Base-by-base conservation (phyloP, 805 yeast genomes). In the Phaffomyces antillensis region DNA sequence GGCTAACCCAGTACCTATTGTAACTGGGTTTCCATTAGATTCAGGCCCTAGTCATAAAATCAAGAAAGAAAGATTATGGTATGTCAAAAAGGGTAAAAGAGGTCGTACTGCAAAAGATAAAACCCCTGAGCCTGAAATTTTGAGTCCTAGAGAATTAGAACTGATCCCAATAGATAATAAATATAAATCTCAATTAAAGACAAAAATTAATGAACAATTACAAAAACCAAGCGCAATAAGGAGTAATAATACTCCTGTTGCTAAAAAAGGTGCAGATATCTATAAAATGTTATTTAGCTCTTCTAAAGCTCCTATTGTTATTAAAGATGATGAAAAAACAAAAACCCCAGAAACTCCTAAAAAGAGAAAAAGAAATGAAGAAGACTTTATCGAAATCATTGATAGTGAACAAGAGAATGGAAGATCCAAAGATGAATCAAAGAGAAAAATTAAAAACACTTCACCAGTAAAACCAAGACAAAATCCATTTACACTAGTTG, bases 1-100 rank as follows among this genome's bases (percentile, higher is more conserved):
- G 31, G 73, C 77, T 1, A 73, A 70, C 33, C 79, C 83, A 0
- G 60, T 66, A 11, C 79, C 86, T 36, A 72, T 75, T 11, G 77
- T 78, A 34, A 82, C 91, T 0, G 96, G 96, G 2, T 69, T 79
- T 36, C 83, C 93, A 4, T 63, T 88, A 43, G 86, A 79, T 51
- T 71, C 76, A n/a, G 71, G 72, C 7, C 96, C 96, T 9, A 75
- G 78, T 16, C 62, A 69, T 4, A 81, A 76, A 54, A 65, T 76
- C 33, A 77, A 73, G 55, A 77, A 73, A 50, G 84, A 78, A 39
- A 67, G 79, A 16, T 60, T 73, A 40, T 73, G 83, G 78, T 72
- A 78, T 25, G 53, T 60, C 45, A 68, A 66, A 54, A 62, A 47
- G 38, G 47, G 45, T 49, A 43, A 53, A 51, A 46, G 55, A 24